Evolutionary conservation across 2,329 filamentous ascomycete species (phyloP), one percentile per base, ranked within the genome.

Genomic region (Ascochyta pisi): DNA sequence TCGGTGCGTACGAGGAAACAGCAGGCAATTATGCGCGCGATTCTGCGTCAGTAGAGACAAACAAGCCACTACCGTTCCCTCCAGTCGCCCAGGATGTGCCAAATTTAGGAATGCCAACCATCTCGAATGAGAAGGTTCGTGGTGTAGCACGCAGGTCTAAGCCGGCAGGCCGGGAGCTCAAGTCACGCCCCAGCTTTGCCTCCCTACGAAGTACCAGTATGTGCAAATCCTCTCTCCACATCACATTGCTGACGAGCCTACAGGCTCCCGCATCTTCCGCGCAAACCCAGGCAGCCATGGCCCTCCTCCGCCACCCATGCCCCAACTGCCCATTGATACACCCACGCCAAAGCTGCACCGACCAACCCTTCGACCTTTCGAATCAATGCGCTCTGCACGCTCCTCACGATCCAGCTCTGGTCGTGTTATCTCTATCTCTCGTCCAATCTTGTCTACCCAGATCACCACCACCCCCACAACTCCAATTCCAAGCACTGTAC

Each of bases 201-300:
- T 53, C 48, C 3, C 44, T 67, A 35, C 57, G 54, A 26, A 61
- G 35, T 19, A 64, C 58, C 34, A 50, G 64, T 67, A 61, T 6
- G 48, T 40, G 6, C 16, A n/a, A 13, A 22, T 13, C n/a, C 4
- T 23, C 15, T 9, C 2, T 40, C 6, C 3, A 1, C 6, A 2
- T 33, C 1, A 8, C 13, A 13, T n/a, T 26, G 3, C 23, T 46
- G n/a, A 54, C 38, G n/a, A 5, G 7, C 9, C 7, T 19, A 5
- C 24, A 66, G 66, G 63, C 33, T 67, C 61, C 2, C 57, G 54
- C 7, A 31, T 68, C 44, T 67, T 67, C 23, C 53, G 41, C 47
- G 9, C 23, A 13, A 27, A 41, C 13, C 13, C 29, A 22, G 19
- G 5, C 29, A 26, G 22, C 5, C 35, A 47, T 4, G 22, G 23